Evolutionary conservation across 1,284 basidiomycete genomes (phyloP), one percentile per base, ranked within the genome.

Genomic region (Schizopora paradoxa): DNA sequence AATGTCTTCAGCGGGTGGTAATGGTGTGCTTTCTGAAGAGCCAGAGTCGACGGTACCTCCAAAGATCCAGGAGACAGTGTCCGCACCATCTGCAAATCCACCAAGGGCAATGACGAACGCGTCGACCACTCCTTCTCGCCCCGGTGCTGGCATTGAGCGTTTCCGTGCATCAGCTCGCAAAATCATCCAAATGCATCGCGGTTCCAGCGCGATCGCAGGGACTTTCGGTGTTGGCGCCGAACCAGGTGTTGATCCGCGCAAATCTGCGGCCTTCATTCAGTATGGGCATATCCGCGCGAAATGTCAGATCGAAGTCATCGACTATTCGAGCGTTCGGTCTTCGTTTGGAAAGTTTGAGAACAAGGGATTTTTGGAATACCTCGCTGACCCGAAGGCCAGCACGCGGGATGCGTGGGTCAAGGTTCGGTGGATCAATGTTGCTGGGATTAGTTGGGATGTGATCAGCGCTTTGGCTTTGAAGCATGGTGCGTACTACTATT

Each of bases 371-470:
- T 41, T 48, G 18, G 53, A 46, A 2, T 61, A 55, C 41, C 48
- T 64, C 8, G 41, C 45, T 11, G 38, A 49, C 25, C 18, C 46
- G 19, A 14, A 14, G 27, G 48, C 48, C 14, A 1, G 35, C 19
- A 27, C 29, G 16, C 51, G 51, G 26, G 46, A 53, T 13, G 41
- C 51, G 1, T 60, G 55, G 43, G 54, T 54, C 16, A 60, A 61
- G 35, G 56, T 59, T 6, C 52, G 61, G 4, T 62, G 59, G 59
- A 59, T 63, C 26, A 56, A 58, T 40, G 51, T 59, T 33, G 54
- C 55, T 22, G 60, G 60, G 5, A 52, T 61, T 11, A 55, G 51
- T 3, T 64, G 57, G 57, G 60, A 61, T 41, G 58, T 64, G 5
- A 53, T 63, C 35, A 58, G 59, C 32, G 45, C 53, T 1, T 43